phyloP scores from a whole-genome alignment of 108 stramenopile genomes.

The Fistulifera pelliculosa region DNA sequence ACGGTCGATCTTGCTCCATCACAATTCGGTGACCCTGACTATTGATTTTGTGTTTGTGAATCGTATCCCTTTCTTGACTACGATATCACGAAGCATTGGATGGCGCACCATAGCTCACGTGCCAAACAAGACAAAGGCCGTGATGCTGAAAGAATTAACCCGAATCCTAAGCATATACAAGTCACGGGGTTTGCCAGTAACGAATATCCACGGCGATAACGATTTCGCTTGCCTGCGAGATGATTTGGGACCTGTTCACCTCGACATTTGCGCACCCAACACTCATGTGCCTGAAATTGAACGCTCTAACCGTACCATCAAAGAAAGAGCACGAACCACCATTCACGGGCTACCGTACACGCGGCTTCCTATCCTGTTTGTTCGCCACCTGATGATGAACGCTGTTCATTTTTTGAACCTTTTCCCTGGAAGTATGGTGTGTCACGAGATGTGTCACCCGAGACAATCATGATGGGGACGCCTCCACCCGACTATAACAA shows the following conservation, averaged over 20 bases:
- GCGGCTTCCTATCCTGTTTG: too few relatives aligned
- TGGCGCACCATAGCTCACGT: slow-evolving; percentile 23
- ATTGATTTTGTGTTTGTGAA: slow-evolving; percentile 35
- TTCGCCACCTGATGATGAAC: too few relatives aligned
- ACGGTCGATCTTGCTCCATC: slow-evolving; percentile 6
- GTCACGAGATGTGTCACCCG: too few relatives aligned
- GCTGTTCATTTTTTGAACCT: too few relatives aligned
- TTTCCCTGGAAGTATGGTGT: neutral
- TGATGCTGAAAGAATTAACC: slow-evolving; percentile 2
- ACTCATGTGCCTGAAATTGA: slow-evolving; percentile 17
- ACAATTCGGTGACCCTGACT: slow-evolving; percentile 15
- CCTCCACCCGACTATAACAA: slow-evolving; percentile 1
- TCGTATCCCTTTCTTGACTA: slow-evolving; percentile 24
- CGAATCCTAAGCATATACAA: neutral
- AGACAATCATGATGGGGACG: neutral
- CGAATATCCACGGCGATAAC: slow-evolving; percentile 11
- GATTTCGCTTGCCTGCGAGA: slow-evolving; percentile 24
- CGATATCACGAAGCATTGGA: slow-evolving; percentile 19
- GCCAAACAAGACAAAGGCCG: neutral
- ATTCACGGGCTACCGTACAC: slow-evolving; percentile 22
- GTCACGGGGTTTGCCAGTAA: slow-evolving; percentile 20
- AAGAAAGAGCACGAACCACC: slow-evolving; percentile 22
- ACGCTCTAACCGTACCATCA: slow-evolving; percentile 26
- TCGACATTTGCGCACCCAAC: slow-evolving; percentile 1
- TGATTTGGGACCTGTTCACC: neutral